phyloP scores from a whole-genome alignment of 805 yeast species.

The Saccharomycopsis olivae region DNA sequence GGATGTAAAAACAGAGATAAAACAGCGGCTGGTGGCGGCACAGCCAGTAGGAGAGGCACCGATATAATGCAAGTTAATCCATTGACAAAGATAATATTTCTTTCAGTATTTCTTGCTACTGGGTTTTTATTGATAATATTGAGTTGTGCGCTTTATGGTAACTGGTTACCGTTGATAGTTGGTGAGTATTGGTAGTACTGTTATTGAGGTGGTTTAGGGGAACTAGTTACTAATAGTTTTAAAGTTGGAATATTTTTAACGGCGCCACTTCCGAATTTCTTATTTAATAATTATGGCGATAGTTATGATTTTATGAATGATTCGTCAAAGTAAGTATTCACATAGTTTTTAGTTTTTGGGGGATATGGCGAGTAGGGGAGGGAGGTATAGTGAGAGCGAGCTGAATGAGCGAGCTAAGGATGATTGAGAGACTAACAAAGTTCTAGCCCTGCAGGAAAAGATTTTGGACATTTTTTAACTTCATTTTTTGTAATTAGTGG shows the following conservation, averaged over 20 bases:
- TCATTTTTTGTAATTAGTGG: constrained; percentile 74
- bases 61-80: too few species aligned
- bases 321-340: constrained; percentile 26
- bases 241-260: constrained; percentile 47
- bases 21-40: too few species aligned
- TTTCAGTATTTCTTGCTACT: constrained; percentile 69
- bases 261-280: constrained; percentile 64
- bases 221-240: background rate
- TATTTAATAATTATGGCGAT: constrained; percentile 35
- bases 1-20: too few species aligned
- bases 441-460: constrained; percentile 38
- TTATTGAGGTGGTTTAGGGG: constrained; percentile 3
- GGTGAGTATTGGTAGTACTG: constrained; percentile 26
- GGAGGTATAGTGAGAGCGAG: too few species aligned
- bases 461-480: constrained; percentile 69
- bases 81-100: constrained; percentile 64
- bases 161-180: constrained; percentile 84
- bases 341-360: background rate
- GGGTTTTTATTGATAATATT: constrained; percentile 84
- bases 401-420: too few species aligned
- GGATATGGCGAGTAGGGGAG: too few species aligned
- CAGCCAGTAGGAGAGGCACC: too few species aligned
- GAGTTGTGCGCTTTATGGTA: constrained; percentile 79
- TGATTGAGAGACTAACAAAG: background rate
- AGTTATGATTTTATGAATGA: constrained; percentile 58